These are phyloP conservation scores for Xylaria multiplex DNA, from an alignment of 2,329 filamentous ascomycete genomes.

Conservation along the genomic window DNA sequence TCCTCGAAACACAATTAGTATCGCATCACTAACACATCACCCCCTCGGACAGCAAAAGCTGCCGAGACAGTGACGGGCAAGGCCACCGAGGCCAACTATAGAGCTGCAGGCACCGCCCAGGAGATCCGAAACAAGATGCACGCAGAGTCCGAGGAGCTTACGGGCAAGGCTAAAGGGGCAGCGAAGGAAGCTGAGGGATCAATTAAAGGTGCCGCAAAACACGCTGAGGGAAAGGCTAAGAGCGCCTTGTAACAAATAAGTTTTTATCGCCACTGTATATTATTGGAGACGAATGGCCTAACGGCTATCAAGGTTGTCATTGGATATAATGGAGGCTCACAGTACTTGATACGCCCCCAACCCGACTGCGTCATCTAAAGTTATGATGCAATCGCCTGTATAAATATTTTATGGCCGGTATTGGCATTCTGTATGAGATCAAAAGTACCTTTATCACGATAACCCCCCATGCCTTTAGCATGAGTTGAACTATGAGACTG, in stretches of 20 bases:
- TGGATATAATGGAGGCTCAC: not conserved
- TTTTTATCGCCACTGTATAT: constrained; percentile 1
- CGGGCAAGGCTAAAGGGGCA: constrained; percentile 53
- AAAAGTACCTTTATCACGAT: too few relatives aligned
- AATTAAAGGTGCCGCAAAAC: constrained; percentile 46
- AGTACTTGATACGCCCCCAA: not conserved
- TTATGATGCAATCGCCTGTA: constrained; percentile 12
- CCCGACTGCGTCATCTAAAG: not conserved
- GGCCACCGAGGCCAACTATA: constrained; percentile 50
- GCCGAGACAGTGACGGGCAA: constrained; percentile 62
- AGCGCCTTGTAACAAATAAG: constrained; percentile 7
- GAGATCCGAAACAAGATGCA: constrained; percentile 46
- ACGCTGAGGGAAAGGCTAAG: constrained; percentile 27
- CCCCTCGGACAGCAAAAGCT: constrained; percentile 47
- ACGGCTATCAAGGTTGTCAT: not conserved
- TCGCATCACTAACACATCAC: constrained; percentile 14
- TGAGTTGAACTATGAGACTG: too few relatives aligned
- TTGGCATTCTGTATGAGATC: not conserved
- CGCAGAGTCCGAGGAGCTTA: constrained; percentile 48
- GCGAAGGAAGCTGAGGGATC: constrained; percentile 51
- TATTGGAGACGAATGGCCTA: not conserved
- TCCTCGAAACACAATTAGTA: too few relatives aligned
- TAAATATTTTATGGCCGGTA: not conserved
- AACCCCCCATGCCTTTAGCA: too few relatives aligned
- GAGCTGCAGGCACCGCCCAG: constrained; percentile 51